Conservation (phyloP, 805 yeast genomes). For the Zygosaccharomyces kombuchaensis region DNA sequence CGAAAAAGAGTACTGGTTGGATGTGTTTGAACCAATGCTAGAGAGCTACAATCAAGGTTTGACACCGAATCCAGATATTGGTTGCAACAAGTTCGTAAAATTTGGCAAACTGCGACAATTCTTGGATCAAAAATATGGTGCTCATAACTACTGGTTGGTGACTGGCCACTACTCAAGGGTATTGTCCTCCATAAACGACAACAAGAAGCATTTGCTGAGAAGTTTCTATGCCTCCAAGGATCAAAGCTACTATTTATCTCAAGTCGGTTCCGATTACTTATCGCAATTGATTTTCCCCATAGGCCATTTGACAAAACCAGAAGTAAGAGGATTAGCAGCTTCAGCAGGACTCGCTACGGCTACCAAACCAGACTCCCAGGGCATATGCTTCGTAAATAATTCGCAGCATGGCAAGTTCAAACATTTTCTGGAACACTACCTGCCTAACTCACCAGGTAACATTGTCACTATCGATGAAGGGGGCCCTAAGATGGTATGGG, state of each 20-base stretch:
- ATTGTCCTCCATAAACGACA: conserved; percentile 27
- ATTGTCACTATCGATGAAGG: conserved; percentile 45
- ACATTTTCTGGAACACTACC: conserved; percentile 68
- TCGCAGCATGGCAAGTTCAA: conserved; percentile 61
- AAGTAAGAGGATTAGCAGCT: conserved; percentile 66
- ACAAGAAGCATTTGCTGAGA: conserved; percentile 47
- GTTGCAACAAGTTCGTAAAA: conserved; percentile 80
- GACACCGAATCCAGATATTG: conserved; percentile 94
- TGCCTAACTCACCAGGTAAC: conserved; percentile 70
- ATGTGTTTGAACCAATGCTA: conserved; percentile 91
- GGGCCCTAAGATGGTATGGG: conserved; percentile 70
- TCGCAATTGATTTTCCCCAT: conserved; percentile 66
- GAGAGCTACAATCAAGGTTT: conserved; percentile 61
- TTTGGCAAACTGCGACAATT: conserved; percentile 73
- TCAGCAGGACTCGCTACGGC: conserved; percentile 54
- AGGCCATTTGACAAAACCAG: conserved; percentile 71
- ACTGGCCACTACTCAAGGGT: conserved; percentile 80
- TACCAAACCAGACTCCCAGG: conserved; percentile 88
- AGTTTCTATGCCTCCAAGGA: conserved; percentile 65
- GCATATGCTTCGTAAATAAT: conserved; percentile 79
- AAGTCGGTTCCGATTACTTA: conserved; percentile 47
- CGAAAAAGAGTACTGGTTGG: conserved; percentile 88
- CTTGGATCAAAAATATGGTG: conserved; percentile 39
- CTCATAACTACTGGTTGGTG: conserved; percentile 71
- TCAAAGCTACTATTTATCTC: conserved; percentile 86